Percentiles rank a stretch among this genome's conserved stretches.
These are phyloP conservation scores for Botryotinia narcissicola DNA, from an alignment of 2,329 filamentous ascomycete genomes.

Conservation along the genomic window DNA sequence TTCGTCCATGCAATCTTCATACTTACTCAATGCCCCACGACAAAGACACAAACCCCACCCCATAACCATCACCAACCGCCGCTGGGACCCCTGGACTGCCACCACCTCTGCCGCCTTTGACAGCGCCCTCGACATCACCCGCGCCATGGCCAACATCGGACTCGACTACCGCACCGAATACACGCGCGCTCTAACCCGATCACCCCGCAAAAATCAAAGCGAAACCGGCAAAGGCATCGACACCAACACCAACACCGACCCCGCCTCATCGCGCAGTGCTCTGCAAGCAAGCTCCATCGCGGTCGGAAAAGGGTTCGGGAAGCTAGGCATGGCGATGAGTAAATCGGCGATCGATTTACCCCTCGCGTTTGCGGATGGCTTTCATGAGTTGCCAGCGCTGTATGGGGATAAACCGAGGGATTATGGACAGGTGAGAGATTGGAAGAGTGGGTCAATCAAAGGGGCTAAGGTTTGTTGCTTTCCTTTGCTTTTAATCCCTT, in stretches of 20 bases:
- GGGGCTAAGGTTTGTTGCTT: not conserved
- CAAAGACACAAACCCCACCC: conserved; percentile 1
- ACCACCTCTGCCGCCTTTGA: not conserved
- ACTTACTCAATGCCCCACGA: not conserved
- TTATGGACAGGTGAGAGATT: not conserved
- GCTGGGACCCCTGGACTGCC: not conserved
- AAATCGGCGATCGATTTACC: conserved; percentile 13
- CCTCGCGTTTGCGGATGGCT: not conserved
- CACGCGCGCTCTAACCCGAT: not conserved
- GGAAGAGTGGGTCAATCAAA: not conserved
- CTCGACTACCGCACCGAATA: not conserved
- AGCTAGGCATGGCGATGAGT: not conserved
- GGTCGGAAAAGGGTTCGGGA: conserved; percentile 17
- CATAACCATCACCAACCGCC: not conserved
- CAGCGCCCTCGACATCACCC: not conserved
- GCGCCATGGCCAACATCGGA: not conserved
- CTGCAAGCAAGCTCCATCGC: conserved; percentile 7
- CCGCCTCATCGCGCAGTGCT: not conserved
- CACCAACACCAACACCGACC: not conserved
- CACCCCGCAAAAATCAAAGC: not conserved
- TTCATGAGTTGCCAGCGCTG: not conserved
- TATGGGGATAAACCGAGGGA: conserved; percentile 10
- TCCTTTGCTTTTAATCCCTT: no score
- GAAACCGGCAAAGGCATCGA: not conserved
- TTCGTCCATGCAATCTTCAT: not conserved